Evolutionary conservation across 768 basidiomycete species (phyloP), one percentile per base, ranked within the genome.

Genomic region (Hypholoma sublateritium): DNA sequence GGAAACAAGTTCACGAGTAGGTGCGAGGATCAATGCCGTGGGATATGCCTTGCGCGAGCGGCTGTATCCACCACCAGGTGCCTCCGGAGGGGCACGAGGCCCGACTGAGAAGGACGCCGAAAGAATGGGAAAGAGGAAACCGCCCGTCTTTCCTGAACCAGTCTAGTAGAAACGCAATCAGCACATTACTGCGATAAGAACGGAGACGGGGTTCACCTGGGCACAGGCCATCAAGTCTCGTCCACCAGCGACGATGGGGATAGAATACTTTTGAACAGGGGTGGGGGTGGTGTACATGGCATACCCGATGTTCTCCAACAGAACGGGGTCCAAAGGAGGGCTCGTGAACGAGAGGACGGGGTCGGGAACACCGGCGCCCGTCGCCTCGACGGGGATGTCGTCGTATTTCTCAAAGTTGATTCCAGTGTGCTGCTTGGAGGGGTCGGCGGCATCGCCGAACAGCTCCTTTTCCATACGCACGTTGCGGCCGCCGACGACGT

Each of bases 381-480:
- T 98, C 35, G 95, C 96, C 76, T 98, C 97, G 64, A 99, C 95
- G 61, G 97, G 97, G 69, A 99, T 99, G 71, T 98, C 96, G 74
- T 97, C 97, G 67, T 98, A 99, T 75, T 97, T 97, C 78, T 99
- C 97, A 69, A 99, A 99, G 78, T 99, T 99, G 78, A 99, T 98
- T 61, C 97, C 97, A 43, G 95, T 96, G 70, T 93, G 88, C 72
- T 97, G 90, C 69, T 91, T 92, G 57, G 85, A 86, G 21, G 88
- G 84, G 71, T 98, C 96, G 45, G 83, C 78, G 39, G 82, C 80
- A 61, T 96, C 95, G 53, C 97, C 97, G 65, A 89, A 99, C 37
- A 99, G 88, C 69, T 98, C 95, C 76, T 93, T 95, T 78, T 99
- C 97, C 64, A 95, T 80, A 63, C 95, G 88, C 69, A 77, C 75